Evolutionary conservation across 108 stramenopile species (phyloP), one percentile per base, ranked within the genome.

Genomic region (Skeletonema potamos): DNA sequence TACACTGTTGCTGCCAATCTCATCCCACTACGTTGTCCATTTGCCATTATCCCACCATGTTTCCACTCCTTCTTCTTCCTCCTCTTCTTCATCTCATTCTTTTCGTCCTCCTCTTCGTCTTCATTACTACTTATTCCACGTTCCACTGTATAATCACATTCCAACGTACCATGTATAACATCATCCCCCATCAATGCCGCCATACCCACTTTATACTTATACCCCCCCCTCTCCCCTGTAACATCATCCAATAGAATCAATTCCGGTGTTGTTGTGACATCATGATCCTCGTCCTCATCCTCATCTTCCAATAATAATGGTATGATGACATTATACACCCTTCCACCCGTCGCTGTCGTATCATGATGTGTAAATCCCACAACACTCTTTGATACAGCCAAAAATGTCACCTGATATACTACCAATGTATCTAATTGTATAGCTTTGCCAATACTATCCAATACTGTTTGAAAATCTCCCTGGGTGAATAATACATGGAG

Each of bases 241-340:
- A 51, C 8, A 51, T 51, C 48, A 51, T 51, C 48, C 1, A 51
- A 1, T 20, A 51, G 22, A 1, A 51, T 51, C 17, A 34, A 33
- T 33, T 59, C 58, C 0, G 32, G 18, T 2, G 44, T 29, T 2
- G 17, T 26, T 46, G 6, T 54, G 0, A 13, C 27, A 32, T 22
- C 43, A 36, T 54, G 4, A 20, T 20, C 24, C 4, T 62, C 6
- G 7, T 44, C 24, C 3, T 6, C 27, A 61, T 76, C 75, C 10
- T 78, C 77, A 10, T 78, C 62, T 24, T 72, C 87, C 18, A 83
- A 44, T 18, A 87, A 44, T 22, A 91, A 55, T 11, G 90, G 90
- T 43, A 89, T 64, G 15, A 91, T 81, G 4, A 89, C 46, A 58
- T 91, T 91, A 57, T 79, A 87, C 17, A 70, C 76, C 59, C 73